phyloP scores from a whole-genome alignment of 148 eudicot genomes.

The Vaccinium corymbosum region DNA sequence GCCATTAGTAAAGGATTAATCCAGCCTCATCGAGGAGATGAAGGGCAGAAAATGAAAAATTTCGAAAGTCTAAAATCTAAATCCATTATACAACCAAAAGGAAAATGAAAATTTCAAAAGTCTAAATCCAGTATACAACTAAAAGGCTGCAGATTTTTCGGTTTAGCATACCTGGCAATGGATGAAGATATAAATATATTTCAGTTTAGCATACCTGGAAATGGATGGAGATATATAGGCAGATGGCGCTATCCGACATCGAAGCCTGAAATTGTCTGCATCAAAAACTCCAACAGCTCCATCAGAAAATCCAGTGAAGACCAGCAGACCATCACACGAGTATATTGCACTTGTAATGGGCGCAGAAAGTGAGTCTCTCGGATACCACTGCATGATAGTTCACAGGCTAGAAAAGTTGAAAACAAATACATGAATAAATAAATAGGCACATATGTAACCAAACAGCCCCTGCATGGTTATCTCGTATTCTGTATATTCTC shows the following conservation, averaged over 20 bases:
- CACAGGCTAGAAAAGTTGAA: neutral
- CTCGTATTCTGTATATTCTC: neutral
- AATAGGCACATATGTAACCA: neutral
- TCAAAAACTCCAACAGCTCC: conserved; percentile 60
- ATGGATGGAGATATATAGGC: conserved; percentile 42
- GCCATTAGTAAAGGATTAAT: conserved; percentile 2
- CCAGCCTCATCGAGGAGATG: neutral
- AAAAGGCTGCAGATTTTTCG: neutral
- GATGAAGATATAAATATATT: conserved; percentile 28
- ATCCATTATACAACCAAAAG: neutral
- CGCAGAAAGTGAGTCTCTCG: conserved; percentile 50
- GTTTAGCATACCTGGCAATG: conserved; percentile 35
- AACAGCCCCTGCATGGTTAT: neutral
- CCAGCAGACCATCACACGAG: conserved; percentile 47
- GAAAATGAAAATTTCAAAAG: neutral
- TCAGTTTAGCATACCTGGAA: conserved; percentile 31
- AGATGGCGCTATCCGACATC: conserved; percentile 48
- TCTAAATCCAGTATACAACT: neutral
- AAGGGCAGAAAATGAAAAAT: neutral
- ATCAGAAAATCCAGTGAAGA: conserved; percentile 49
- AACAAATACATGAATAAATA: neutral
- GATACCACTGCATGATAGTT: conserved; percentile 45
- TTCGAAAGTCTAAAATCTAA: neutral
- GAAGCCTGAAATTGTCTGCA: conserved; percentile 50
- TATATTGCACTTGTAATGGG: conserved; percentile 50